A percentile compares a stretch with the other conserved stretches of the same genome.
Evolutionary conservation across 2,329 filamentous ascomycete genomes (phyloP).

Genomic region (Cytospora piceicola): DNA sequence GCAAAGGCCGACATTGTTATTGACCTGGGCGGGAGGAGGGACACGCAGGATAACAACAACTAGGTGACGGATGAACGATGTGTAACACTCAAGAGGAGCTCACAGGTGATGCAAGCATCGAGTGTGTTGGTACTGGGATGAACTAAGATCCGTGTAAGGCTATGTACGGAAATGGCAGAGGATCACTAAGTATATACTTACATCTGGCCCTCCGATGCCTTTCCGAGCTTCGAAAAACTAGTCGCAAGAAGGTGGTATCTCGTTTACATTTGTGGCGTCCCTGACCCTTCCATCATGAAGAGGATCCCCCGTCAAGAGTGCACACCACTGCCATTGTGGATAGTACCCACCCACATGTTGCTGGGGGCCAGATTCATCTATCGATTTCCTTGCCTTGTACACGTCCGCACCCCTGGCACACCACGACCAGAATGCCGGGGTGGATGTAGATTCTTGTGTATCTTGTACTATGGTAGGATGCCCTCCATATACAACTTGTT

Average conservation of each 20-base stretch:
- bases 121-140: background rate
- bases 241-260: conserved; percentile 1
- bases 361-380: background rate
- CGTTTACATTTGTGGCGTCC: background rate
- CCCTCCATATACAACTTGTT: background rate
- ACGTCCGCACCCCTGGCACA: background rate
- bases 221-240: conserved; percentile 3
- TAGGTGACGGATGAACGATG: background rate
- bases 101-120: background rate
- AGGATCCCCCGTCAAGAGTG: background rate
- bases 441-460: background rate
- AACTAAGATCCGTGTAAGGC: background rate
- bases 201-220: conserved; percentile 1
- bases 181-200: background rate
- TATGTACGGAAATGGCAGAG: background rate
- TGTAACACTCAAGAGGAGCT: background rate
- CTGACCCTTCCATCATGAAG: background rate
- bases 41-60: background rate
- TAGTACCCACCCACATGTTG: background rate
- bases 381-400: background rate
- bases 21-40: background rate
- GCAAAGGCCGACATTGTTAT: background rate
- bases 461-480: background rate
- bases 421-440: too few species aligned
- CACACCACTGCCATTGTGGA: background rate